Evolutionary conservation across 2,329 filamentous ascomycete genomes (phyloP).

Genomic region (Pyricularia grisea): DNA sequence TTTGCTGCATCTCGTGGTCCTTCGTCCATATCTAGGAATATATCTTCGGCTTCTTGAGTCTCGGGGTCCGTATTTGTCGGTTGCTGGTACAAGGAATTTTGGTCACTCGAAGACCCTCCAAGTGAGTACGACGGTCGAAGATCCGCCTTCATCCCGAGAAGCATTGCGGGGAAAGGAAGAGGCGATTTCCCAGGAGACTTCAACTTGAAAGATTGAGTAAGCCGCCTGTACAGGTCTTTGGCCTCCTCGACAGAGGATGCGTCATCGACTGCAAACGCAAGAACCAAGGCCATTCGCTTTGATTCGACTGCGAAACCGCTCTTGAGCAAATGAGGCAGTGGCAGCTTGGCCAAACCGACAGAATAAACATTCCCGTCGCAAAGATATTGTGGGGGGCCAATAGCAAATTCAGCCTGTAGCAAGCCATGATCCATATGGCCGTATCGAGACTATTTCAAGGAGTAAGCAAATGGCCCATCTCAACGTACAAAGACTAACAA

Average conservation of each 20-base stretch:
- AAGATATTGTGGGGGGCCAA: constrained; percentile 1
- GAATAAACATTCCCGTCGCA: constrained; percentile 5
- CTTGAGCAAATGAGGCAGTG: neutral
- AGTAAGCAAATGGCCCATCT: neutral
- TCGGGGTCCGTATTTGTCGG: neutral
- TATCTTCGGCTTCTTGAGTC: neutral
- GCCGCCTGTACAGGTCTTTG: neutral
- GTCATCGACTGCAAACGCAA: constrained; percentile 2
- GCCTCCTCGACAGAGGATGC: neutral
- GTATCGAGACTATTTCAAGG: neutral
- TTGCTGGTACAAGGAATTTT: neutral
- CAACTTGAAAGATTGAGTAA: constrained; percentile 7
- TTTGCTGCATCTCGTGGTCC: neutral
- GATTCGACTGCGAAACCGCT: neutral
- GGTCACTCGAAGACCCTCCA: neutral
- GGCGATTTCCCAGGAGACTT: constrained; percentile 7
- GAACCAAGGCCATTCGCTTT: neutral
- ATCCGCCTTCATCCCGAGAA: constrained; percentile 1
- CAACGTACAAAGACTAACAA: neutral
- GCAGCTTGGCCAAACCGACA: constrained; percentile 1
- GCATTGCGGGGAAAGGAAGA: constrained; percentile 2
- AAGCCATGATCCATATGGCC: neutral
- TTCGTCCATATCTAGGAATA: neutral
- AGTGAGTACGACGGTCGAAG: neutral
- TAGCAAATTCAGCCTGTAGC: neutral